Evolutionary conservation across 192 early-diverging fungal species (phyloP), one percentile per base, ranked within the genome.

Genomic region (Umbelopsis ramanniana): DNA sequence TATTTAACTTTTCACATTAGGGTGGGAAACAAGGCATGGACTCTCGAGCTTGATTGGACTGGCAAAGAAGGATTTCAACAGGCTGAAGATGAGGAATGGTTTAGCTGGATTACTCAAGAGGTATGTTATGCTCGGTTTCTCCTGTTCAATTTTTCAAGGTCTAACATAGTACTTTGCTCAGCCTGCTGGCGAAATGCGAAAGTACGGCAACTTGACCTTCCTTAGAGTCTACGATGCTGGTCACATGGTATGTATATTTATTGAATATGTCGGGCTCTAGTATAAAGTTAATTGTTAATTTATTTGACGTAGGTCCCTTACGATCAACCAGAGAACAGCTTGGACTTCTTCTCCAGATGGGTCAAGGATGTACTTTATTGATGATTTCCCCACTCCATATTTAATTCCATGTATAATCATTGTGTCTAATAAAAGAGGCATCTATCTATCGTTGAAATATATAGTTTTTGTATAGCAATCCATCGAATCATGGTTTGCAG

Each of bases 21-120:
- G 85, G 83, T 88, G 67, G 91, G 93, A 68, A 97, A 97, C 87
- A 95, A 95, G 88, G 93, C 91, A 0, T 98, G 96, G 96, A 79
- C 91, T 5, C 74, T 92, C 35, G 89, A 86, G 22, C 82, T 97
- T 21, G 88, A 92, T 48, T 98, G 97, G 97, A 74, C 81, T 50
- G 93, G 94, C 40, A 86, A 89, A 76, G 63, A 79, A 2, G 89
- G 81, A 14, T 94, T 93, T 81, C 84, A 89, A 40, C 73, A 76
- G 21, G 92, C 91, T 52, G 68, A 83, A 33, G 93, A 94, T 68
- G 63, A 76, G 48, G 70, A 76, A 15, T 98, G 93, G 93, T 40
- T 46, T 38, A 73, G 68, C 33, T 54, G 68, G 52, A 71, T 78
- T 24, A 86, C 87, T 7, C 86, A 78, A 52, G 87, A 88, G 8